phyloP scores from a whole-genome alignment of 306 rosid genomes.

The Corylus americana region DNA sequence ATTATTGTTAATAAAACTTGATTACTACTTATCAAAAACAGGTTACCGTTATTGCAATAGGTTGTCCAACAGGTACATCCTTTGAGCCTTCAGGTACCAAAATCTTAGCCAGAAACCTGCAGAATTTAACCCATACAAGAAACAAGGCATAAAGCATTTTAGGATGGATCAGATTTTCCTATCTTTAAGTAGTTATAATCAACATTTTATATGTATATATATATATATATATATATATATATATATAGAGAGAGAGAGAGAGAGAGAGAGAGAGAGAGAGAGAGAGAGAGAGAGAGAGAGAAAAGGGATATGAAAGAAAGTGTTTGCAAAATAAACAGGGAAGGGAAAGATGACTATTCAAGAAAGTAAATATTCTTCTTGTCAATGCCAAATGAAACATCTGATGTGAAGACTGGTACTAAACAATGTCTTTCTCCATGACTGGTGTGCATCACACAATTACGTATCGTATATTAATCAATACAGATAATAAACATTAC shows the following conservation, averaged over 20 bases:
- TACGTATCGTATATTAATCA: neutral
- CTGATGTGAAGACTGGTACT: constrained; percentile 3
- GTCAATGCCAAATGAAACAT: constrained; percentile 11
- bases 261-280: too few species aligned
- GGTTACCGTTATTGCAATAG: constrained; percentile 82
- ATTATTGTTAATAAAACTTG: constrained; percentile 37
- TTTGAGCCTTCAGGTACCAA: constrained; percentile 91
- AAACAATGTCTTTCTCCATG: constrained; percentile 18
- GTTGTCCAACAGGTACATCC: constrained; percentile 87
- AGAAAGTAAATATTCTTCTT: constrained; percentile 4
- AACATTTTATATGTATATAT: neutral
- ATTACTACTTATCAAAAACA: neutral
- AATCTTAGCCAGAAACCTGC: constrained; percentile 90
- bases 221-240: too few species aligned
- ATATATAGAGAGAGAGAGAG: too few species aligned
- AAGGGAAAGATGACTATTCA: neutral
- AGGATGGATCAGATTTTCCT: constrained; percentile 22
- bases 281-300: neutral
- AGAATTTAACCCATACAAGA: constrained; percentile 29
- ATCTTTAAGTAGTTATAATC: constrained; percentile 10
- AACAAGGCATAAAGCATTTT: constrained; percentile 23
- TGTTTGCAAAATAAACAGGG: neutral
- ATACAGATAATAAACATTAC: constrained; percentile 42
- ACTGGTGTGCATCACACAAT: constrained; percentile 1
- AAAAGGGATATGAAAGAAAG: constrained; percentile 12